These are phyloP conservation scores for Aureobasidium sp. DNA, from an alignment of 2,329 filamentous ascomycete genomes.

Conservation along the genomic window DNA sequence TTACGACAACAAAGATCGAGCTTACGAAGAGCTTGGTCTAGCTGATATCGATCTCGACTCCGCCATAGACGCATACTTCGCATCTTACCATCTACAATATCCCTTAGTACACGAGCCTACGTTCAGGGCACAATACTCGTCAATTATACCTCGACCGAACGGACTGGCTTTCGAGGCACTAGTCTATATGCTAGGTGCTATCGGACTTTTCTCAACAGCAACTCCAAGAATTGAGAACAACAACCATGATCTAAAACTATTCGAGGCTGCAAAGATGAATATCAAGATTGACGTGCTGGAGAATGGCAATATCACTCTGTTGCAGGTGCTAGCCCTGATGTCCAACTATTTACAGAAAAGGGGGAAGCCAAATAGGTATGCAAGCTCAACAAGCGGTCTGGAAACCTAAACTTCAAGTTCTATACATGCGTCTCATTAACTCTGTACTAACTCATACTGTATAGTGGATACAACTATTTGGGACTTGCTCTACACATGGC, in stretches of 20 bases:
- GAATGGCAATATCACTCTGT: conserved; percentile 40
- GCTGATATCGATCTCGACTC: conserved; percentile 22
- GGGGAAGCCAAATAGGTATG: conserved; percentile 36
- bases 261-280: conserved; percentile 37
- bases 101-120: conserved; percentile 40
- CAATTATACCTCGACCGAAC: conserved; percentile 33
- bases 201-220: conserved; percentile 34
- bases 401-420: not conserved
- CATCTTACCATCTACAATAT: conserved; percentile 38
- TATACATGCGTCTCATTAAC: not conserved
- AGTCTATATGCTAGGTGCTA: conserved; percentile 36
- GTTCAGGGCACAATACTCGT: conserved; percentile 39
- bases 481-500: conserved; percentile 42
- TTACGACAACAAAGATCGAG: conserved; percentile 10
- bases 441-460: not conserved
- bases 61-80: conserved; percentile 37
- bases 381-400: not conserved
- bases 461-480: conserved; percentile 41
- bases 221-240: conserved; percentile 25
- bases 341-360: conserved; percentile 43
- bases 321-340: conserved; percentile 39
- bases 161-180: conserved; percentile 37
- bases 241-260: conserved; percentile 35
- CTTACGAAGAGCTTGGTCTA: conserved; percentile 18
- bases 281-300: conserved; percentile 40